Conservation (phyloP, 208 protist species). For the Blastocrithidia nonstop region DNA sequence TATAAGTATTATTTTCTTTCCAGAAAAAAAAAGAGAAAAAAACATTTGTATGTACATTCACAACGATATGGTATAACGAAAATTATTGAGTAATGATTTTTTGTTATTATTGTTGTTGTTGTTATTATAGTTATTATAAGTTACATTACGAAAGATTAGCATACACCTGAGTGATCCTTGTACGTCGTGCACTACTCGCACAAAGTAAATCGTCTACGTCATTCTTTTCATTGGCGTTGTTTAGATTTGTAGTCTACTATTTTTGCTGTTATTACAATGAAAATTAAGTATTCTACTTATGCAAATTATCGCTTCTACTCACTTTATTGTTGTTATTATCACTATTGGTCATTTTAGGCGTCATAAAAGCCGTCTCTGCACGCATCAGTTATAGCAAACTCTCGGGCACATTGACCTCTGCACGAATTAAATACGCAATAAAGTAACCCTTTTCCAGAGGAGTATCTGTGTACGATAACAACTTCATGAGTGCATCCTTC, state of each 20-base stretch:
- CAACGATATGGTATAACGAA: background rate
- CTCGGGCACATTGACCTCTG: conserved; percentile 14
- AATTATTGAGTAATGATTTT: too few relatives aligned
- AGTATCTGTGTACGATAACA: too few relatives aligned
- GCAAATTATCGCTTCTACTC: too few relatives aligned
- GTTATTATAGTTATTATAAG: conserved; percentile 4
- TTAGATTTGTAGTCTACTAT: too few relatives aligned
- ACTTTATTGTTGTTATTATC: too few relatives aligned
- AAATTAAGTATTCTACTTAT: too few relatives aligned
- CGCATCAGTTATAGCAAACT: conserved; percentile 22
- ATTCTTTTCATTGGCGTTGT: background rate
- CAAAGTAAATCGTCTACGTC: background rate
- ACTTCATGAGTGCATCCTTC: too few relatives aligned
- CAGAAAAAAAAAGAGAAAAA: conserved; percentile 5
- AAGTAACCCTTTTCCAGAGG: conserved; percentile 36
- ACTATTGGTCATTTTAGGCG: too few relatives aligned
- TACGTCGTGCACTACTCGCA: background rate
- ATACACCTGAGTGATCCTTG: background rate
- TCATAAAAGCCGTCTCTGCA: background rate
- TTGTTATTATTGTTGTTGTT: too few relatives aligned
- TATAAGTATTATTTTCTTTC: too few relatives aligned
- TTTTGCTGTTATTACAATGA: too few relatives aligned
- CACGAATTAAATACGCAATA: conserved; percentile 57
- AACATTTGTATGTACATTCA: background rate
- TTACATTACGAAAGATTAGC: background rate